phyloP scores from a whole-genome alignment of 177 flowering plant species.

The Telopea speciosissima region DNA sequence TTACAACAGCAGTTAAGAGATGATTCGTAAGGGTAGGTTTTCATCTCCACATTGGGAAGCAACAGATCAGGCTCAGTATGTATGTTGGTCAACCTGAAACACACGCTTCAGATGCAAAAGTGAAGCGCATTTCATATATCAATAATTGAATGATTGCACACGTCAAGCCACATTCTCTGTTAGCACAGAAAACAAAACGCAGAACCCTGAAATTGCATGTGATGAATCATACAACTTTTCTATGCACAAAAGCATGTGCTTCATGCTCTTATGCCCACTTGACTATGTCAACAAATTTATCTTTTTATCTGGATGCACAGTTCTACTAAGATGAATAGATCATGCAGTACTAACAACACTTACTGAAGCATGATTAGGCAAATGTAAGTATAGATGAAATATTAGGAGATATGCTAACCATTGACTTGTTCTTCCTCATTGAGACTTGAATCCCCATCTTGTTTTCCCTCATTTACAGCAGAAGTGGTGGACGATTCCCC shows the following conservation, averaged over 20 bases:
- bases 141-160: too few species aligned
- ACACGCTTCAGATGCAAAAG: too few species aligned
- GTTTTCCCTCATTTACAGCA: conserved; percentile 33
- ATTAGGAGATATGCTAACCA: conserved; percentile 28
- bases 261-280: background rate
- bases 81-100: too few species aligned
- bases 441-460: conserved; percentile 27
- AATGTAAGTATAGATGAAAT: background rate
- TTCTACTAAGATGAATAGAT: background rate
- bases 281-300: background rate
- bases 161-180: too few species aligned
- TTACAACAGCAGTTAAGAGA: too few species aligned
- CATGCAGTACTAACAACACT: background rate
- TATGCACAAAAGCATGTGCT: background rate
- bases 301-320: background rate
- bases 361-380: background rate
- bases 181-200: too few species aligned
- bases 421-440: conserved; percentile 32
- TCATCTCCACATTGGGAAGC: too few species aligned
- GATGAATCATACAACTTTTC: background rate
- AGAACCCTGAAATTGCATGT: too few species aligned
- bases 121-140: too few species aligned
- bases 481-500: conserved; percentile 52
- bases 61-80: too few species aligned
- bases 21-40: too few species aligned